phyloP scores from a whole-genome alignment of 2,329 filamentous ascomycete species.

The Truncatella angustata region DNA sequence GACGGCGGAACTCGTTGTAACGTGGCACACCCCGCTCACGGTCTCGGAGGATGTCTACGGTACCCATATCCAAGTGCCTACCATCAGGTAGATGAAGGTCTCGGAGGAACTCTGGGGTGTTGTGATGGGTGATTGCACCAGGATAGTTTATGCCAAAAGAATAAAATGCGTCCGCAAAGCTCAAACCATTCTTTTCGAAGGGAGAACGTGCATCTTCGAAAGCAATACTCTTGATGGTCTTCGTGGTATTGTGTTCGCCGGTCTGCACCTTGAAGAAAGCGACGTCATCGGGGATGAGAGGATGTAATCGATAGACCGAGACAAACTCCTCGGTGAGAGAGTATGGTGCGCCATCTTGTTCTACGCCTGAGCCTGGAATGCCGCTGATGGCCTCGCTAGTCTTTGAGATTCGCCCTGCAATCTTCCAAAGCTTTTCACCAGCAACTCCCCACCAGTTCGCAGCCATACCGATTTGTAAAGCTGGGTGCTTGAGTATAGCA shows the following conservation, averaged over 20 bases:
- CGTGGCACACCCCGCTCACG: slow-evolving; percentile 45
- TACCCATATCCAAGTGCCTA: slow-evolving; percentile 39
- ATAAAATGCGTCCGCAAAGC: slow-evolving; percentile 38
- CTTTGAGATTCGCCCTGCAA: slow-evolving; percentile 38
- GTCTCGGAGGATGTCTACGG: slow-evolving; percentile 44
- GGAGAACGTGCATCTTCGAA: slow-evolving; percentile 33
- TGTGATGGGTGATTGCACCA: slow-evolving; percentile 39
- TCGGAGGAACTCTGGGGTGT: slow-evolving; percentile 38
- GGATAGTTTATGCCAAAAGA: slow-evolving; percentile 47
- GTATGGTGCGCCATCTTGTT: slow-evolving; percentile 37
- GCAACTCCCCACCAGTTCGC: slow-evolving; percentile 45
- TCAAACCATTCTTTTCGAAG: slow-evolving; percentile 24
- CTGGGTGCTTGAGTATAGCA: slow-evolving; percentile 43
- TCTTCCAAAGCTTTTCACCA: slow-evolving; percentile 38
- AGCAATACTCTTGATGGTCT: slow-evolving; percentile 27
- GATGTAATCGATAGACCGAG: slow-evolving; percentile 41
- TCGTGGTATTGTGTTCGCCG: slow-evolving; percentile 23
- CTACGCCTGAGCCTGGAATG: slow-evolving; percentile 20
- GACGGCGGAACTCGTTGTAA: slow-evolving; percentile 42
- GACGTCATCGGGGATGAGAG: slow-evolving; percentile 31
- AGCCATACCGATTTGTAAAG: slow-evolving; percentile 39
- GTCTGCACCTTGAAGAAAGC: slow-evolving; percentile 22
- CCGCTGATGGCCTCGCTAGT: slow-evolving; percentile 35
- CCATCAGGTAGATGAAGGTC: slow-evolving; percentile 39
- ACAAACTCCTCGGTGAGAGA: slow-evolving; percentile 43